Evolutionary conservation across 2,329 filamentous ascomycete species (phyloP).

Genomic region (Aspergillus amoenus): DNA sequence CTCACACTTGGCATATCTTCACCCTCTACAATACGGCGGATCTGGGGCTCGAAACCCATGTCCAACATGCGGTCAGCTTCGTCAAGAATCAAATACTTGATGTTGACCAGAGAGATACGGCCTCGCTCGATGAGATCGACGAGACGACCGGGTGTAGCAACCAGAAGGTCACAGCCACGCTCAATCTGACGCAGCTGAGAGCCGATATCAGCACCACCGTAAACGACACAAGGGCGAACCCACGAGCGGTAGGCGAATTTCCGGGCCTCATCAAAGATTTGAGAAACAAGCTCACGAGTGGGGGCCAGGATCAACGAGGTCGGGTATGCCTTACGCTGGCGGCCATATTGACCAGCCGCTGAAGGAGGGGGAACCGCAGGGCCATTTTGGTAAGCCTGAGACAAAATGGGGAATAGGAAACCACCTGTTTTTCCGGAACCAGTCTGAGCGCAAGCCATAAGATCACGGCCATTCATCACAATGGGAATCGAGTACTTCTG

Average conservation of each 20-base stretch:
- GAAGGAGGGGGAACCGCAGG: slow-evolving; percentile 68
- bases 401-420: slow-evolving; percentile 98
- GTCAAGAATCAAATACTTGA: slow-evolving; percentile 98
- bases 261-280: slow-evolving; percentile 96
- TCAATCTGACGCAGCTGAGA: slow-evolving; percentile 98
- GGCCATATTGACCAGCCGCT: slow-evolving; percentile 66
- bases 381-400: slow-evolving; percentile 91
- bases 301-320: slow-evolving; percentile 94
- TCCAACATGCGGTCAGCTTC: slow-evolving; percentile 99
- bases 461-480: slow-evolving; percentile 93
- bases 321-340: slow-evolving; percentile 96
- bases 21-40: slow-evolving; percentile 95
- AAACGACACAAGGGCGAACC: slow-evolving; percentile 97
- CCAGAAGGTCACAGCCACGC: slow-evolving; percentile 92
- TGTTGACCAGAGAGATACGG: slow-evolving; percentile 94
- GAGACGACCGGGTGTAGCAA: slow-evolving; percentile 94
- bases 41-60: slow-evolving; percentile 99
- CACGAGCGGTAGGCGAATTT: slow-evolving; percentile 99
- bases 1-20: slow-evolving; percentile 92
- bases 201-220: slow-evolving; percentile 97
- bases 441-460: slow-evolving; percentile 99
- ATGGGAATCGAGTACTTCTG: slow-evolving; percentile 99
- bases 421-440: slow-evolving; percentile 99
- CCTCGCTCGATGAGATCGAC: slow-evolving; percentile 98
- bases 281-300: slow-evolving; percentile 96